Evolutionary conservation across 2,329 filamentous ascomycete species (phyloP).

Genomic region (Plenodomus biglobosus): DNA sequence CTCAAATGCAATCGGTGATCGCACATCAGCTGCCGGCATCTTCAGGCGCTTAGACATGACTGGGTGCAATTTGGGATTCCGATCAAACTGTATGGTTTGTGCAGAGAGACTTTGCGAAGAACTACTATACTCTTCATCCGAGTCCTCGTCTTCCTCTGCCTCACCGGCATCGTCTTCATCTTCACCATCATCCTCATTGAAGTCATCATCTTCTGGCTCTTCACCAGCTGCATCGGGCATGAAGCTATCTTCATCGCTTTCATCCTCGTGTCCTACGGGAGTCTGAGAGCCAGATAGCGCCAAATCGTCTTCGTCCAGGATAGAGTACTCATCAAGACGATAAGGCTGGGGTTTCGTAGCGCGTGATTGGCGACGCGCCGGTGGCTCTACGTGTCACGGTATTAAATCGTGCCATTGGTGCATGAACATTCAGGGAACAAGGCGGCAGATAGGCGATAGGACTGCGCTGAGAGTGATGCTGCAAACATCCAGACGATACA

Average conservation of each 20-base stretch:
- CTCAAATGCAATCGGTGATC: constrained; percentile 14
- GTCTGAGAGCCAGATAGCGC: constrained; percentile 12
- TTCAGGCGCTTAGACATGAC: constrained; percentile 5
- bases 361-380: constrained; percentile 25
- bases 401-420: background rate
- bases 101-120: constrained; percentile 5
- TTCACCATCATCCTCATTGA: constrained; percentile 40
- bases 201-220: constrained; percentile 27
- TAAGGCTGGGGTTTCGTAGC: constrained; percentile 22
- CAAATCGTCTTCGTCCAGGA: constrained; percentile 20
- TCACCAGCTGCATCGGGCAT: constrained; percentile 28
- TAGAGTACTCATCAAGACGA: constrained; percentile 25
- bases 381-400: constrained; percentile 9
- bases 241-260: constrained; percentile 31
- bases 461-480: background rate
- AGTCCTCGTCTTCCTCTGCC: constrained; percentile 20
- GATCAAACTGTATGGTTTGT: constrained; percentile 15
- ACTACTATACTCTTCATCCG: constrained; percentile 14
- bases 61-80: constrained; percentile 4
- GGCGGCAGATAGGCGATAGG: background rate
- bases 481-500: background rate
- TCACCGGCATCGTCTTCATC: constrained; percentile 26
- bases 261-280: constrained; percentile 7
- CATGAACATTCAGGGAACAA: background rate
- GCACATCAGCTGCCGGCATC: constrained; percentile 4